Evolutionary conservation across 139 green algal species (phyloP).

Genomic region (Mesostigma viride): DNA sequence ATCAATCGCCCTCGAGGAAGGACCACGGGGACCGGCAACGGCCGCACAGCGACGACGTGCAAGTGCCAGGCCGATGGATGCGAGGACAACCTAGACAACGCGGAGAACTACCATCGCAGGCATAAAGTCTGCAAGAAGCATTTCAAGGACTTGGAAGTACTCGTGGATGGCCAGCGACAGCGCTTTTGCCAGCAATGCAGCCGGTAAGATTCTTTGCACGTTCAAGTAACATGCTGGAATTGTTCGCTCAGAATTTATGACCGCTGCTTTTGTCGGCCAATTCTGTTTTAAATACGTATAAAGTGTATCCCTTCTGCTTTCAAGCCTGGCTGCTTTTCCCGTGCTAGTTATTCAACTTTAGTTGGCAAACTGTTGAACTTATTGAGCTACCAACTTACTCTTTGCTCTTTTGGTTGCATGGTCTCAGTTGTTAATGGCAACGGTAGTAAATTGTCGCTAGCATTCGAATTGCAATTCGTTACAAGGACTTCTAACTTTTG

Average conservation of each 20-base stretch:
- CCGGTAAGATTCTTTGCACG: slow-evolving; percentile 11
- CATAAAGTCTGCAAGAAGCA: slow-evolving; percentile 22
- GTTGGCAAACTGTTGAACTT: background rate
- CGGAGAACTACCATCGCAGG: slow-evolving; percentile 19
- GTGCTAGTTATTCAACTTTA: background rate
- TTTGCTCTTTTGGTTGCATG: no score
- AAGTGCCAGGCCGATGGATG: slow-evolving; percentile 26
- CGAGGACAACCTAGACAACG: slow-evolving; percentile 2
- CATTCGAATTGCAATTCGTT: background rate
- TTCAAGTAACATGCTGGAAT: background rate
- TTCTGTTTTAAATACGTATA: background rate
- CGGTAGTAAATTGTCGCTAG: no score
- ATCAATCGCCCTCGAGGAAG: no score
- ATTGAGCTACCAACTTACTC: background rate
- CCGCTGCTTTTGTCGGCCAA: no score
- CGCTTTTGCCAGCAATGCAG: slow-evolving; percentile 34
- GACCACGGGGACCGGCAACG: no score
- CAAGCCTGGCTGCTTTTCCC: background rate
- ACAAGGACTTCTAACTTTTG: background rate
- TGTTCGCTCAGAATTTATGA: background rate
- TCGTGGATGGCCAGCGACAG: slow-evolving; percentile 1
- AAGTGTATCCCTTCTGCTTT: background rate
- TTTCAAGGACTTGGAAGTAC: slow-evolving; percentile 6
- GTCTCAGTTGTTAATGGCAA: no score
- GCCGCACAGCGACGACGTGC: no score